phyloP scores from a whole-genome alignment of 257 asterid genomes.

The Solanum dulcamara region DNA sequence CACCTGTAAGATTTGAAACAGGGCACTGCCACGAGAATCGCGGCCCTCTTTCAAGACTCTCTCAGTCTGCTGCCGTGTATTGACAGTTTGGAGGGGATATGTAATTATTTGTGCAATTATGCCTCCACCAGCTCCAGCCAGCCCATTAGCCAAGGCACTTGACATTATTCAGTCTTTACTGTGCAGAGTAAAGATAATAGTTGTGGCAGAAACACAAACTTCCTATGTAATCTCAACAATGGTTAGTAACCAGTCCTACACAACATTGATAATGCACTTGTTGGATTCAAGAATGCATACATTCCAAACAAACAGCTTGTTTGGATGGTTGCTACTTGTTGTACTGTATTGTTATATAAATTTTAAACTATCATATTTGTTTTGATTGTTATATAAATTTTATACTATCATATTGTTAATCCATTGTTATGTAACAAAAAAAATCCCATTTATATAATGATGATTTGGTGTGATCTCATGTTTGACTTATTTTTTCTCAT shows the following conservation, averaged over 20 bases:
- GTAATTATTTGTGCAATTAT: conserved; percentile 74
- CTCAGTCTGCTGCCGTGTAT: conserved; percentile 92
- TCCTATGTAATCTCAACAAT: background rate
- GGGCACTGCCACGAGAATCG: conserved; percentile 22
- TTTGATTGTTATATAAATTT: background rate
- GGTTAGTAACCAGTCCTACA: background rate
- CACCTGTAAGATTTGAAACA: conserved; percentile 62
- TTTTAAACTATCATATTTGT: background rate
- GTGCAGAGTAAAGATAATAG: background rate
- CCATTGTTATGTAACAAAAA: background rate
- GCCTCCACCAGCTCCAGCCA: conserved; percentile 93
- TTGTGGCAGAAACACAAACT: background rate
- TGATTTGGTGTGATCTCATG: background rate
- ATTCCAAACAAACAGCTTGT: background rate
- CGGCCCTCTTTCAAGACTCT: conserved; percentile 49
- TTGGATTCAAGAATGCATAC: background rate
- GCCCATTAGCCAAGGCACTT: conserved; percentile 73
- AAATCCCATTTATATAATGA: background rate
- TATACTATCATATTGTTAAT: background rate
- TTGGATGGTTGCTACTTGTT: background rate
- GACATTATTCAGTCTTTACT: conserved; percentile 20
- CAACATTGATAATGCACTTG: background rate
- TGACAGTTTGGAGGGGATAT: conserved; percentile 74
- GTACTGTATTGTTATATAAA: background rate
- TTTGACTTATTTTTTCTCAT: background rate